Evolutionary conservation across 805 yeast genomes (phyloP), one percentile per base, ranked within the genome.

Genomic region (Diddensiella transvaalensis): DNA sequence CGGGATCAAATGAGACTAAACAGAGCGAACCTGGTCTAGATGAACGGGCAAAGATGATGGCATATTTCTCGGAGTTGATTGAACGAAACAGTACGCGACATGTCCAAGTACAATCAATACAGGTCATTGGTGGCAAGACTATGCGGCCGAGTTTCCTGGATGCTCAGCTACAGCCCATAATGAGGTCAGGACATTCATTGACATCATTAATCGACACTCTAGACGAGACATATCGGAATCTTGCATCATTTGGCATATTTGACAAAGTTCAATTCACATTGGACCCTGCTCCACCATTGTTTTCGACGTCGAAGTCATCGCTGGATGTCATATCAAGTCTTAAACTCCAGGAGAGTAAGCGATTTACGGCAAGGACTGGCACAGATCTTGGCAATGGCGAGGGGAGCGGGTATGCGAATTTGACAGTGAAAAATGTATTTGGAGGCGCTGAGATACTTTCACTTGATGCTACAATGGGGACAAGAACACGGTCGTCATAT

Each of bases 311-410:
- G 15, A 21, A 40, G 21, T 42, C 50, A 11, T 29, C 47, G 18
- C 47, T 60, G 5, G 51, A 57, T 36, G 21, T 65, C 13, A 50
- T 38, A 5, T 60, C 61, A 2, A 50, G 55, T 1, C 43, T 65
- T 10, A 36, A 46, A 32, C 49, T 66, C 13, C 46, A 54, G 6
- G 49, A 51, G n/a, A 54, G 58, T 19, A 87, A 87, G 57, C 76
- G 77, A 55, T 85, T 89, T 58, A 75, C 78, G 51, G 90, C 95
- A 46, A 86, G 85, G 58, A 87, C 97, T 1, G 99, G 99, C 3
- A 93, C 98, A 1, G 90, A 89, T 65, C 79, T 93, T 4, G 98
- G 98, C 1, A 91, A 93, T 62, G 96, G 96, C 26, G 98, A 93
- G 70, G 99, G 97, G 24, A 93, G 87, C 61, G 98, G 97, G 1